Conservation (phyloP, 2,329 filamentous ascomycete genomes). For the Aureobasidium namibiae region DNA sequence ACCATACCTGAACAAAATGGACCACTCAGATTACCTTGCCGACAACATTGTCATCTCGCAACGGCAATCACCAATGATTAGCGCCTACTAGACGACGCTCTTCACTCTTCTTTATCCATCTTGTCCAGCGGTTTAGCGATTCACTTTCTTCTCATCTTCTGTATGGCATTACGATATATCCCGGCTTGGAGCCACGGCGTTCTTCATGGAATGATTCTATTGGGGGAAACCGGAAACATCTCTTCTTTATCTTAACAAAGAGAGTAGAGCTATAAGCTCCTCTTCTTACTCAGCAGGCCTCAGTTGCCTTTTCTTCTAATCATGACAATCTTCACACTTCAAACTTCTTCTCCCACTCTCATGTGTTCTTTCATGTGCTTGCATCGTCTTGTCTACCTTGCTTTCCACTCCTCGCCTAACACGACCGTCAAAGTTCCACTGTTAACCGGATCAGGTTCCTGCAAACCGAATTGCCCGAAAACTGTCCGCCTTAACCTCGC, state of each 20-base stretch:
- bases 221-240: not conserved
- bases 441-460: not conserved
- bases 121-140: slow-evolving; percentile 12
- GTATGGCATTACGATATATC: slow-evolving; percentile 11
- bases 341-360: not conserved
- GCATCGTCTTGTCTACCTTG: not conserved
- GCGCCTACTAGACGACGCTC: slow-evolving; percentile 12
- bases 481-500: slow-evolving; percentile 5
- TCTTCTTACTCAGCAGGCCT: not conserved
- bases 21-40: not conserved
- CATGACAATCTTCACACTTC: slow-evolving; percentile 1
- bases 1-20: slow-evolving; percentile 10
- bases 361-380: not conserved
- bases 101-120: not conserved
- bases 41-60: slow-evolving; percentile 9
- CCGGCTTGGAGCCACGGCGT: slow-evolving; percentile 10
- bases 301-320: slow-evolving; percentile 1
- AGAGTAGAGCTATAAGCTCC: slow-evolving; percentile 6
- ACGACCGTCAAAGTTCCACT: not conserved
- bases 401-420: not conserved
- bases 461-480: not conserved
- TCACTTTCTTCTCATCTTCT: not conserved
- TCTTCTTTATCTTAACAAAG: not conserved
- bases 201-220: not conserved
- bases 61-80: slow-evolving; percentile 10